phyloP scores from a whole-genome alignment of 163 green algal species.

The Chlamydomonas reinhardtii region DNA sequence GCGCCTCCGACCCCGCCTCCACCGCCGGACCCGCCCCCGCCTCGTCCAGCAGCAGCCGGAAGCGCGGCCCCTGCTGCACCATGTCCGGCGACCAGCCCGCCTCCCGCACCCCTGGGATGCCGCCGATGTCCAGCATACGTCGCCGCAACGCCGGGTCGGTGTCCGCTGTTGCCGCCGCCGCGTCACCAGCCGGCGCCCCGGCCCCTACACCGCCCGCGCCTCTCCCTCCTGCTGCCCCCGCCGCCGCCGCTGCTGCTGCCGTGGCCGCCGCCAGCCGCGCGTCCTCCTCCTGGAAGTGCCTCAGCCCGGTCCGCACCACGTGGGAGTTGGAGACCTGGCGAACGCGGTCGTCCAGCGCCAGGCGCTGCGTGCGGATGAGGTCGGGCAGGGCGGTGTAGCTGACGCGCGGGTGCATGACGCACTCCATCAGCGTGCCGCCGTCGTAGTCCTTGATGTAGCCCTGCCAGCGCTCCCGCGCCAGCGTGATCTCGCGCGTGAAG shows the following conservation, averaged over 20 bases:
- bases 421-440: constrained; percentile 99
- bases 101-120: constrained; percentile 75
- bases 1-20: constrained; percentile 63
- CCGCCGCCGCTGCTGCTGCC: no score
- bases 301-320: constrained; percentile 79
- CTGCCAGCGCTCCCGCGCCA: constrained; percentile 79
- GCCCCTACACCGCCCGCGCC: no score
- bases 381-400: constrained; percentile 69
- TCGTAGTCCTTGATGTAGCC: constrained; percentile 99
- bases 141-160: background rate
- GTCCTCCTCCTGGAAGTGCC: constrained; percentile 28
- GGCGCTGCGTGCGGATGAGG: constrained; percentile 72
- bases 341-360: constrained; percentile 77
- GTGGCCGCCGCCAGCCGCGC: no score
- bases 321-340: constrained; percentile 80
- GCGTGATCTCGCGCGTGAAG: constrained; percentile 70
- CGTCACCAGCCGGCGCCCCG: background rate
- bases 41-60: constrained; percentile 52
- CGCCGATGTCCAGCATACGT: constrained; percentile 27
- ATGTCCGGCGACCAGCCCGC: constrained; percentile 75
- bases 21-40: constrained; percentile 17
- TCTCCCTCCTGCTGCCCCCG: no score
- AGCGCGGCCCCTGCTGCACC: constrained; percentile 10
- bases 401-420: constrained; percentile 80
- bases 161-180: background rate